Evolutionary conservation across 129 eudicot genomes (phyloP).

Genomic region (carrot (Daucus carota)): DH1_v3.0 NC_030385.2:33720001-33720500

Average conservation of each 20-base stretch:
- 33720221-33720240: conserved; percentile 87
- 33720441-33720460: background rate
- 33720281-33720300: background rate
- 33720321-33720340: conserved; percentile 16
- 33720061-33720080: background rate
- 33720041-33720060: background rate
- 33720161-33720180: conserved; percentile 94
- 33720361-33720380: conserved; percentile 4
- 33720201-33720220: conserved; percentile 61
- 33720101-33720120: background rate
- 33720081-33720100: background rate
- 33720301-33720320: conserved; percentile 4
- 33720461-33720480: background rate
- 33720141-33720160: conserved; percentile 39
- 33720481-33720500: background rate
- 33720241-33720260: conserved; percentile 14
- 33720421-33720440: background rate
- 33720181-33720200: conserved; percentile 86
- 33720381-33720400: background rate
- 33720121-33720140: background rate
- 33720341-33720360: background rate
- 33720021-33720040: background rate
- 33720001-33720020: background rate
- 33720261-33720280: background rate
- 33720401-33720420: background rate